Percentiles rank a stretch among this genome's conserved stretches.
Evolutionary conservation across 345 rosid genomes (phyloP).

Genomic region (Brassica incana): DNA sequence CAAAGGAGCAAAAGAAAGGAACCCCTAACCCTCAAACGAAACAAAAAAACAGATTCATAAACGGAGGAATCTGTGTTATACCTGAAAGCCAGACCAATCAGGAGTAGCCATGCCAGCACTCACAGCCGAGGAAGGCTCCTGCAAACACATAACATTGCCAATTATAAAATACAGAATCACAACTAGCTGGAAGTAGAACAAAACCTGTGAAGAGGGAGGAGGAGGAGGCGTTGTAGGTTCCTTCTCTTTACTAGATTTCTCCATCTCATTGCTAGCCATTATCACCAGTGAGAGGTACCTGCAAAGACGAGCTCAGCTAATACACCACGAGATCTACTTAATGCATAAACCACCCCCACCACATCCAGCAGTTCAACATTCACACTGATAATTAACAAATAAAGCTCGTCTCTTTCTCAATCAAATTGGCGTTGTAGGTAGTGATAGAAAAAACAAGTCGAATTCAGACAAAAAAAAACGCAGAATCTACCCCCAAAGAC

Average conservation of each 20-base stretch:
- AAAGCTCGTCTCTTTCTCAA: background rate
- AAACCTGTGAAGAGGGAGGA: constrained; percentile 60
- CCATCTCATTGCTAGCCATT: constrained; percentile 69
- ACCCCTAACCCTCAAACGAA: constrained; percentile 21
- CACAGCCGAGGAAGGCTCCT: constrained; percentile 72
- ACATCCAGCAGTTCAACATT: background rate
- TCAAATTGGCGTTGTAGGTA: background rate
- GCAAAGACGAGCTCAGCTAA: constrained; percentile 27
- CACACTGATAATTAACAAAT: background rate
- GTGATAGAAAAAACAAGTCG: background rate
- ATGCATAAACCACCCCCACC: background rate
- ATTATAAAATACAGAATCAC: constrained; percentile 11
- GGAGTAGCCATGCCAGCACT: constrained; percentile 65
- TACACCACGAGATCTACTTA: constrained; percentile 24
- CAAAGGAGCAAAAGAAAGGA: constrained; percentile 17
- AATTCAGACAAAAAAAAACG: background rate
- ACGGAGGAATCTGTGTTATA: constrained; percentile 30
- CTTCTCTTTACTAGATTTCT: constrained; percentile 72
- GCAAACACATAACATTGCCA: constrained; percentile 36
- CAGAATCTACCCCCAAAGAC: background rate
- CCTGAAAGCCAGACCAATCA: constrained; percentile 99
- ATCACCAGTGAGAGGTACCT: constrained; percentile 45
- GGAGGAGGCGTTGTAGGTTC: constrained; percentile 58
- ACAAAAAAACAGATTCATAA: constrained; percentile 13
- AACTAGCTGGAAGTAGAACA: constrained; percentile 1